These are phyloP conservation scores for Wickerhamomyces chaumierensis DNA, from an alignment of 805 yeast species.

Conservation along the genomic window DNA sequence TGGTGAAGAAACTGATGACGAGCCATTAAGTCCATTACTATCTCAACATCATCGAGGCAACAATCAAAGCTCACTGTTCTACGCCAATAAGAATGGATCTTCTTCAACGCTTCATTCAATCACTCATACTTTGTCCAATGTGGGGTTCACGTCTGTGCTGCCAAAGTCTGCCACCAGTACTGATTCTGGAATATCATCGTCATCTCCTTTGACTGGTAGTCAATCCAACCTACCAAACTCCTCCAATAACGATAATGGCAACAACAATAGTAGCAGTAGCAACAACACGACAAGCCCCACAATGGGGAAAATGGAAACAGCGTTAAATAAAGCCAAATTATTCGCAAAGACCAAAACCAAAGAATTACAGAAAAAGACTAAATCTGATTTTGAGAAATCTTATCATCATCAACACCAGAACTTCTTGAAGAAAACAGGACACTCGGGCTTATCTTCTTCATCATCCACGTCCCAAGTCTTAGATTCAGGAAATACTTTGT, in stretches of 20 bases:
- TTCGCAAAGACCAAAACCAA: slow-evolving; percentile 19
- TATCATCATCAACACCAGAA: slow-evolving; percentile 8
- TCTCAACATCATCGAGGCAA: background rate
- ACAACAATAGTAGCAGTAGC: too few relatives aligned
- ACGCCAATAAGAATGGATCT: slow-evolving; percentile 12
- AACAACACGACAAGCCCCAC: slow-evolving; percentile 9
- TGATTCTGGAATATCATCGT: background rate
- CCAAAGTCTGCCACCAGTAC: slow-evolving; percentile 3
- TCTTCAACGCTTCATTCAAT: slow-evolving; percentile 16
- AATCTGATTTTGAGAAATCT: slow-evolving; percentile 6
- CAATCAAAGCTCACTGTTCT: slow-evolving; percentile 4
- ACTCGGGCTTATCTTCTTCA: slow-evolving; percentile 22
- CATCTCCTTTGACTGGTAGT: background rate
- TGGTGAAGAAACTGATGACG: background rate
- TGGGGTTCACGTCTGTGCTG: slow-evolving; percentile 16
- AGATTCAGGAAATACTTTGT: slow-evolving; percentile 23
- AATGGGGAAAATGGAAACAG: slow-evolving; percentile 10
- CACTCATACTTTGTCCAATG: slow-evolving; percentile 16
- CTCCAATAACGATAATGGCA: too few relatives aligned
- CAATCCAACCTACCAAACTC: too few relatives aligned
- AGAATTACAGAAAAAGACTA: slow-evolving; percentile 10
- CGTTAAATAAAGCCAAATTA: slow-evolving; percentile 14
- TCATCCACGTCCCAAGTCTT: slow-evolving; percentile 25
- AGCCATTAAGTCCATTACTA: background rate
- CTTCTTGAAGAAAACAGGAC: slow-evolving; percentile 13